Conservation (phyloP, 495 filamentous ascomycete species). For the Articulospora tetracladia region DNA sequence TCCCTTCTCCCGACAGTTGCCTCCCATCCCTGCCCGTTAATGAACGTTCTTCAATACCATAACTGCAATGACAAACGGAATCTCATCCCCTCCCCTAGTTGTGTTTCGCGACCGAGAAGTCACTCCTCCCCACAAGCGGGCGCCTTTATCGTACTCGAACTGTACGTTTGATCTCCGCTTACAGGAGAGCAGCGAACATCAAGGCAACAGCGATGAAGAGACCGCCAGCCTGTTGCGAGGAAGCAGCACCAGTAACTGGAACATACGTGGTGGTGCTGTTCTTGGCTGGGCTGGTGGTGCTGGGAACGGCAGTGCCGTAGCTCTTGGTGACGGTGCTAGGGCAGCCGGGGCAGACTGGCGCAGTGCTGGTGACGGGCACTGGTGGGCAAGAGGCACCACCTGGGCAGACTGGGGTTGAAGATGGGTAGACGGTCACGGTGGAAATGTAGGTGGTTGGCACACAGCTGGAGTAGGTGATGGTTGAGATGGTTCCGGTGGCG, state of each 20-base stretch:
- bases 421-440: constrained; percentile 17
- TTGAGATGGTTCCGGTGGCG: constrained; percentile 30
- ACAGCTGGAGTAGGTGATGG: constrained; percentile 35
- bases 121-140: background rate
- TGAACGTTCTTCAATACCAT: no score
- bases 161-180: background rate
- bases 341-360: background rate
- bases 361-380: background rate
- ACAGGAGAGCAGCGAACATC: constrained; percentile 28
- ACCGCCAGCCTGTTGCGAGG: constrained; percentile 29
- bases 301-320: constrained; percentile 1
- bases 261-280: constrained; percentile 15
- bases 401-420: constrained; percentile 1
- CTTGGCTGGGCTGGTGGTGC: background rate
- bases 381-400: constrained; percentile 13
- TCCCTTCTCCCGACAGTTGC: no score
- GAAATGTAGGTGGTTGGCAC: constrained; percentile 20
- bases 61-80: no score
- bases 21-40: no score
- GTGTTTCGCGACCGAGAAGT: background rate
- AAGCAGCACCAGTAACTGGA: constrained; percentile 29
- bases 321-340: constrained; percentile 10
- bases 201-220: constrained; percentile 31
- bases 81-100: no score
- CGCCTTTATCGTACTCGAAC: background rate